phyloP scores from a whole-genome alignment of 257 asterid species.

The Gynochthodes officinalis region DNA sequence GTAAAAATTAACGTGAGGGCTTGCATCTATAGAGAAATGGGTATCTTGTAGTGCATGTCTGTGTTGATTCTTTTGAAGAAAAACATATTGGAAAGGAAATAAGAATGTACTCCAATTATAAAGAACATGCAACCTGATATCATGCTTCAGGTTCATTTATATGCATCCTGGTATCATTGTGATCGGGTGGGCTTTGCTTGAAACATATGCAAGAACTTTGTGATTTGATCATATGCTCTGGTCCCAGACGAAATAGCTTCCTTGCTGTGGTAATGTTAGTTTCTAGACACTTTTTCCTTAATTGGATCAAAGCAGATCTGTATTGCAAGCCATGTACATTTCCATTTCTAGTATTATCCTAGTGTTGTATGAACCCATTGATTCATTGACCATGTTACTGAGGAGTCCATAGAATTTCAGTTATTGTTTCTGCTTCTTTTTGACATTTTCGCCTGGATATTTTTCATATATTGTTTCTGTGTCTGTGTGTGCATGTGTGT shows the following conservation, averaged over 20 bases:
- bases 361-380: no score
- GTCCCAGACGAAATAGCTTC: not conserved
- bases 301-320: not conserved
- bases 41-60: not conserved
- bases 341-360: not conserved
- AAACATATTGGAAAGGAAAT: not conserved
- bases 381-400: not conserved
- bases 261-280: not conserved
- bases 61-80: not conserved
- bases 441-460: not conserved
- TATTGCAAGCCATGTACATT: not conserved
- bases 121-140: not conserved
- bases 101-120: not conserved
- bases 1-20: not conserved
- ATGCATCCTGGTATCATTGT: not conserved
- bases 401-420: not conserved
- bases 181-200: not conserved
- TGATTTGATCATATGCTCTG: not conserved
- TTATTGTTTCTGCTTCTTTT: not conserved
- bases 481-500: not conserved
- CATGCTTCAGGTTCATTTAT: not conserved
- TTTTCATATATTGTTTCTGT: not conserved
- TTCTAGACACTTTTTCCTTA: not conserved
- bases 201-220: not conserved
- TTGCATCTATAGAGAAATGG: not conserved